Evolutionary conservation across 2,329 filamentous ascomycete genomes (phyloP).

Genomic region (Taxawa tesnikishii): DNA sequence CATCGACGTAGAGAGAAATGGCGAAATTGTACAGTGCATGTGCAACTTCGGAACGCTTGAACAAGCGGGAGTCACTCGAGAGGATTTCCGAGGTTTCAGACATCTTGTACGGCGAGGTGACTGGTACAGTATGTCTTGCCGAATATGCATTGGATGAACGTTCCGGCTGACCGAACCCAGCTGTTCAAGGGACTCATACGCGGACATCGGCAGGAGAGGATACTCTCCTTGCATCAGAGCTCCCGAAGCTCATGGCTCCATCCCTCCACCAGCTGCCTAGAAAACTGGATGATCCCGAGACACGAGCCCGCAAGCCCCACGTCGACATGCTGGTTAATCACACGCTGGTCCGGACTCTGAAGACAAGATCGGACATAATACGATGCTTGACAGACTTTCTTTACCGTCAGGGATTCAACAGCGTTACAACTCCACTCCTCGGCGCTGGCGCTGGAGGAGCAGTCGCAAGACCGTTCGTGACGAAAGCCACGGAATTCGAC

Average conservation of each 20-base stretch:
- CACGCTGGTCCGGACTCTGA: constrained; percentile 54
- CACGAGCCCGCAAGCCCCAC: constrained; percentile 64
- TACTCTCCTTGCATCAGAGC: constrained; percentile 53
- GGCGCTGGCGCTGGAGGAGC: constrained; percentile 77
- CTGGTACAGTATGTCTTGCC: constrained; percentile 55
- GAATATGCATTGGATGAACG: no score
- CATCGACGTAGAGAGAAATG: constrained; percentile 65
- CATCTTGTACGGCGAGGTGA: constrained; percentile 68
- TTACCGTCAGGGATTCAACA: constrained; percentile 58
- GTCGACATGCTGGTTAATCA: constrained; percentile 74
- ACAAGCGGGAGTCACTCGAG: constrained; percentile 21
- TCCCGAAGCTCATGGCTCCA: constrained; percentile 65
- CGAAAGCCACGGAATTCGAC: constrained; percentile 62
- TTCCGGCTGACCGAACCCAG: no score
- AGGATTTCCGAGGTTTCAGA: constrained; percentile 47
- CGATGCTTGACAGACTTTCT: constrained; percentile 64
- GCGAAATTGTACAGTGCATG: constrained; percentile 62
- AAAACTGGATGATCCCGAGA: constrained; percentile 57
- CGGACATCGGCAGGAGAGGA: constrained; percentile 56
- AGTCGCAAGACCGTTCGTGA: constrained; percentile 74
- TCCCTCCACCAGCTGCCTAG: constrained; percentile 69
- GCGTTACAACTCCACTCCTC: constrained; percentile 85
- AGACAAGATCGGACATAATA: constrained; percentile 62
- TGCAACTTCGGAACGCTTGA: constrained; percentile 49
- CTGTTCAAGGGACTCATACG: no score